Evolutionary conservation across 495 filamentous ascomycete genomes (phyloP), one percentile per base, ranked within the genome.

Genomic region (Neurospora cerealis): DNA sequence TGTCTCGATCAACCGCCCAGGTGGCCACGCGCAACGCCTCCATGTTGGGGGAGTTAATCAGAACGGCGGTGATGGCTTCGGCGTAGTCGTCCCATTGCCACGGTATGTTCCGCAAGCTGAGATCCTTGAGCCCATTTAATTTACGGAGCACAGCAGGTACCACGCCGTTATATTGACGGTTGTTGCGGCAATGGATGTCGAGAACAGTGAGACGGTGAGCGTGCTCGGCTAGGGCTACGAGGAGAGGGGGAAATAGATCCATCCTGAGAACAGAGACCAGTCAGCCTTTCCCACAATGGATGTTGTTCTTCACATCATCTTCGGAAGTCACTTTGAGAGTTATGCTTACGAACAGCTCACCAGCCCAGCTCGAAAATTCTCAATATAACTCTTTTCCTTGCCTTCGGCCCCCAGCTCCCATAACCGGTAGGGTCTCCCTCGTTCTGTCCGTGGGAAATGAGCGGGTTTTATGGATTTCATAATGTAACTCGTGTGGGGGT

Each of bases 1-100:
- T n/a, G n/a, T n/a, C n/a, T n/a, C n/a, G n/a, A n/a, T n/a, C 0
- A 41, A 6, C 1, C n/a, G 21, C 9, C 2, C 1, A 24, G 9
- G 46, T n/a, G n/a, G n/a, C 10, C 9, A 62, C 13, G 28, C 54
- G 54, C 24, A 62, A 62, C 24, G 54, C 1, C 54, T 62, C 54
- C 1, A 62, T 15, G 1, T 62, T 1, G 13, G 54, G 54, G 0
- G 21, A 17, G 13, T 62, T 62, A 1, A 62, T 62, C 24, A 62
- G 28, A 9, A 32, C 13, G 0, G 54, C 19, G 54, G 54, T 19
- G 24, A 32, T 28, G 13, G 54, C 24, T 62, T 62, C 2, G 5
- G 2, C 54, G 46, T 54, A 54, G 0, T 54, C 46, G 10, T 54
- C 46, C n/a, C n/a, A 54, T 5, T 54, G 4, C 9, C 10, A 1